Percentiles rank a stretch among this genome's conserved stretches.
Evolutionary conservation across 2,329 filamentous ascomycete genomes (phyloP).

Genomic region (Trichoderma cornu-damae): DNA sequence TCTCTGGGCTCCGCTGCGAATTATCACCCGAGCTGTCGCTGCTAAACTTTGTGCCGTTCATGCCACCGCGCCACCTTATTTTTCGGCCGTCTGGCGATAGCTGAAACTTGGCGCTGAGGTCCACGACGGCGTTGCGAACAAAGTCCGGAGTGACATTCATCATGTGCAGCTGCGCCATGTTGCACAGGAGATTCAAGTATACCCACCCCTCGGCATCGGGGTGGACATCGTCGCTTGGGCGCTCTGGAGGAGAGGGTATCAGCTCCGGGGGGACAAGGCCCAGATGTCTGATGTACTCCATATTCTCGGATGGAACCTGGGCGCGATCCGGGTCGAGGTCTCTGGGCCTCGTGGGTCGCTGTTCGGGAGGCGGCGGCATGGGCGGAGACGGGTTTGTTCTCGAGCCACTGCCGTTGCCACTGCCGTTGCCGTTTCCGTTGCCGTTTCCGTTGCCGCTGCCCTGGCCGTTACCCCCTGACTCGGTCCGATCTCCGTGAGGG

Average conservation of each 20-base stretch:
- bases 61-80: slow-evolving; percentile 71
- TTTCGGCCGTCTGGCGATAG: slow-evolving; percentile 72
- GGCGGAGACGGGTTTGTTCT: slow-evolving; percentile 39
- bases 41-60: slow-evolving; percentile 58
- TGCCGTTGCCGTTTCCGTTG: slow-evolving; percentile 9
- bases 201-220: slow-evolving; percentile 71
- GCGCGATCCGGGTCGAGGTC: slow-evolving; percentile 75
- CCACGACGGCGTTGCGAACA: slow-evolving; percentile 64
- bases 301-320: slow-evolving; percentile 70
- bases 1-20: slow-evolving; percentile 44
- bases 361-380: slow-evolving; percentile 49
- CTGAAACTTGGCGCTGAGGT: slow-evolving; percentile 70
- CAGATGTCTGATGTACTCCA: slow-evolving; percentile 72
- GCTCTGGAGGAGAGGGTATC: slow-evolving; percentile 20
- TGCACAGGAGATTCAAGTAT: slow-evolving; percentile 73
- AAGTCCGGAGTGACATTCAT: slow-evolving; percentile 77
- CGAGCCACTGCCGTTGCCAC: slow-evolving; percentile 19
- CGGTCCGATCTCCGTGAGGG: slow-evolving; percentile 45
- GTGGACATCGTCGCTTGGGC: slow-evolving; percentile 41
- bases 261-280: slow-evolving; percentile 59
- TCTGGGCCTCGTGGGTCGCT: slow-evolving; percentile 69
- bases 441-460: slow-evolving; percentile 19
- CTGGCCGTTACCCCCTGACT: slow-evolving; percentile 37
- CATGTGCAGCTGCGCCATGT: slow-evolving; percentile 79
- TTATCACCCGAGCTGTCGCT: slow-evolving; percentile 56